phyloP scores from a whole-genome alignment of 768 basidiomycete species.

The Tylopilus subfusipes region DNA sequence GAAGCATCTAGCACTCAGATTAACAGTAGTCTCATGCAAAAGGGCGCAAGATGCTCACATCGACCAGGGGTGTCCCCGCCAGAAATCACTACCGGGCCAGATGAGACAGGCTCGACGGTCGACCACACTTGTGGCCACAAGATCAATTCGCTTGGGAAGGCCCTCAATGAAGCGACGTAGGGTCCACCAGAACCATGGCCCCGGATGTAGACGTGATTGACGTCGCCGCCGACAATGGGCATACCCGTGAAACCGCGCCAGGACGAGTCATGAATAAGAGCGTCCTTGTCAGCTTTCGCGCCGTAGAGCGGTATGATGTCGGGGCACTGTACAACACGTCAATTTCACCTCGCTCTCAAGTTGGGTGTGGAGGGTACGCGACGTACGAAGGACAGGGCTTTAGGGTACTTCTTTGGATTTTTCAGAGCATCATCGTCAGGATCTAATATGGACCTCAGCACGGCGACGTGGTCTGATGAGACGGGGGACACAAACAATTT shows the following conservation, averaged over 20 bases:
- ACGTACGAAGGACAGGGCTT: constrained; percentile 1
- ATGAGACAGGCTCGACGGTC: not conserved
- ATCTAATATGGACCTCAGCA: not conserved
- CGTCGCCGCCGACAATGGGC: constrained; percentile 7
- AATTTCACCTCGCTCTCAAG: too few relatives aligned
- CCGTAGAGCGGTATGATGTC: constrained; percentile 7
- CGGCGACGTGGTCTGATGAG: too few relatives aligned
- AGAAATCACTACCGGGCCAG: not conserved
- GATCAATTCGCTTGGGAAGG: constrained; percentile 3
- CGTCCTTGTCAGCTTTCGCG: not conserved
- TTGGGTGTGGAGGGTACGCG: not conserved
- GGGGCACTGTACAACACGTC: not conserved
- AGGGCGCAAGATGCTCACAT: not conserved
- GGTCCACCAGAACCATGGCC: constrained; percentile 1
- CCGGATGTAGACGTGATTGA: constrained; percentile 5
- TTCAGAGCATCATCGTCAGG: not conserved
- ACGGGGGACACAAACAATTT: not conserved
- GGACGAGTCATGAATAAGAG: not conserved
- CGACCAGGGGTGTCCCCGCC: not conserved
- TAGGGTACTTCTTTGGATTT: not conserved
- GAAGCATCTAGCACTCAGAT: constrained; percentile 1
- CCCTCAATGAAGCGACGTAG: constrained; percentile 1
- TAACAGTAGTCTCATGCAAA: not conserved
- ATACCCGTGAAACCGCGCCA: constrained; percentile 5
- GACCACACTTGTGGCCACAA: constrained; percentile 6